Evolutionary conservation across 2,329 filamentous ascomycete genomes (phyloP).

Genomic region (Epichloe sylvatica): DNA sequence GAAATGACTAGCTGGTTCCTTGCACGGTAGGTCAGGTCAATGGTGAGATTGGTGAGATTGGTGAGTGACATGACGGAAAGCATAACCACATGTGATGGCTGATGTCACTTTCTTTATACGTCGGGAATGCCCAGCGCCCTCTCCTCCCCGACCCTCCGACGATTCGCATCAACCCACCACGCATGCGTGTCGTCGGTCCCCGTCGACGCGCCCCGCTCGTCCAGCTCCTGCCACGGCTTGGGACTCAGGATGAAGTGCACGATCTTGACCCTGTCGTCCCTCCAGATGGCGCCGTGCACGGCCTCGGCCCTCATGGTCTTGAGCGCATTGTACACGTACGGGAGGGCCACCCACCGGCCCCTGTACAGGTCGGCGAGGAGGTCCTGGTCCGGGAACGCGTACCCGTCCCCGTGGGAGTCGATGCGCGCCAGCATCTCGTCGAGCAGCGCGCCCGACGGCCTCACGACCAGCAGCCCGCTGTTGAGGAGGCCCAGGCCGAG

Average conservation of each 20-base stretch:
- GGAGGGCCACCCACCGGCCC: slow-evolving; percentile 42
- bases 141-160: slow-evolving; percentile 29
- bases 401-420: slow-evolving; percentile 29
- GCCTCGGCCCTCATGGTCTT: slow-evolving; percentile 42
- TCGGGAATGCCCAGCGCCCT: slow-evolving; percentile 21
- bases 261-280: slow-evolving; percentile 44
- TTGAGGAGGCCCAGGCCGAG: slow-evolving; percentile 31
- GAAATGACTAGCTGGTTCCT: too few species aligned
- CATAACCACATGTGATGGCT: too few species aligned
- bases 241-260: slow-evolving; percentile 47
- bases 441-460: slow-evolving; percentile 35
- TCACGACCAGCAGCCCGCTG: slow-evolving; percentile 43
- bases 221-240: slow-evolving; percentile 46
- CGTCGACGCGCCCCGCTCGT: slow-evolving; percentile 27
- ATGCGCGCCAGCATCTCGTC: slow-evolving; percentile 37
- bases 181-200: slow-evolving; percentile 34
- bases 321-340: slow-evolving; percentile 48
- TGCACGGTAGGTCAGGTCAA: too few species aligned
- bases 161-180: slow-evolving; percentile 43
- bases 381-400: slow-evolving; percentile 47
- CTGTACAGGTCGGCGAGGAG: slow-evolving; percentile 41
- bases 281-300: slow-evolving; percentile 43
- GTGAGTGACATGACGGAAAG: too few species aligned
- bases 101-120: background rate
- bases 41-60: too few species aligned